A percentile compares a stretch with the other conserved stretches of the same genome.
Conservation (phyloP, 352 stramenopile genomes). For the Plasmopara viticola region DNA sequence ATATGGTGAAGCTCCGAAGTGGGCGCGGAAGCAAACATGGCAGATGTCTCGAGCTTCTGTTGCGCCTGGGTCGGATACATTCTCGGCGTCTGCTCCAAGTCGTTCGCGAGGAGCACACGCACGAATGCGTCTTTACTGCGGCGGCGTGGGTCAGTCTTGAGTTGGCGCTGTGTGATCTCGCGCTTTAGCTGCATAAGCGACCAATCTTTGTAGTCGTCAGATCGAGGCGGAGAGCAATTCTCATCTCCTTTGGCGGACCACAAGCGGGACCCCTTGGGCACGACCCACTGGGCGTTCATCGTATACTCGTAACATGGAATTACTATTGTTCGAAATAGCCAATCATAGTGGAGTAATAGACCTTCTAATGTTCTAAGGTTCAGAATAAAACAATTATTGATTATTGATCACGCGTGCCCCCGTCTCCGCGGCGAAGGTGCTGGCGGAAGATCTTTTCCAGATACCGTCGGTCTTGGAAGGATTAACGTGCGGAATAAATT, state of each 20-base stretch:
- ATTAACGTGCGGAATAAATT: too few relatives aligned
- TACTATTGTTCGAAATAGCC: neutral
- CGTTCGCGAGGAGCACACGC: constrained; percentile 27
- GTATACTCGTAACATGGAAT: neutral
- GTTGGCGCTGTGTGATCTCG: constrained; percentile 44
- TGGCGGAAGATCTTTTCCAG: too few relatives aligned
- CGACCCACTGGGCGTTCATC: constrained; percentile 25
- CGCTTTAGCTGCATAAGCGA: constrained; percentile 44
- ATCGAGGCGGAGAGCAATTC: constrained; percentile 32
- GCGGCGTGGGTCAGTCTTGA: constrained; percentile 37
- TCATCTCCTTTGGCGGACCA: constrained; percentile 43
- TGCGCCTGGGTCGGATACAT: constrained; percentile 4
- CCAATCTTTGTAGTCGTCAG: constrained; percentile 54
- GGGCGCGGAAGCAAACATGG: constrained; percentile 18
- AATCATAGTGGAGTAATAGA: neutral
- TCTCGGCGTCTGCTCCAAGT: constrained; percentile 11
- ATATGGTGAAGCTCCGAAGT: constrained; percentile 17
- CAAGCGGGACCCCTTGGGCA: constrained; percentile 27
- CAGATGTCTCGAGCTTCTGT: constrained; percentile 9
- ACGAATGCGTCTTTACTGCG: constrained; percentile 48
- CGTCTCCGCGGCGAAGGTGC: too few relatives aligned
- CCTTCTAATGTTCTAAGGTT: too few relatives aligned
- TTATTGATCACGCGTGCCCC: too few relatives aligned
- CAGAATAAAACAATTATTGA: too few relatives aligned
- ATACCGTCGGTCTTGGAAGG: too few relatives aligned